Evolutionary conservation across 495 filamentous ascomycete species (phyloP).

Genomic region (Xylaria venustula): DNA sequence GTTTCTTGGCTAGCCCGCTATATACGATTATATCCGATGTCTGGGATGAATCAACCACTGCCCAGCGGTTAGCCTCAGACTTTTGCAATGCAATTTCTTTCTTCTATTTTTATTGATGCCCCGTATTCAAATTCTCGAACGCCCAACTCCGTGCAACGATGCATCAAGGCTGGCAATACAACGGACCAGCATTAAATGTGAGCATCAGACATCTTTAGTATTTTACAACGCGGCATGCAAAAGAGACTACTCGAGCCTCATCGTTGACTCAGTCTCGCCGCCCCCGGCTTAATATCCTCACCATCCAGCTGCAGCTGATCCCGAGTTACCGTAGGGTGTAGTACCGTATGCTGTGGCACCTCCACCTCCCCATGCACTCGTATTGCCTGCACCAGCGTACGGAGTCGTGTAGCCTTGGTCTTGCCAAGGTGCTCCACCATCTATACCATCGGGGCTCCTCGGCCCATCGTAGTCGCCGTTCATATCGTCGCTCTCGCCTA

Average conservation of each 20-base stretch:
- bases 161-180: constrained; percentile 5
- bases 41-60: neutral
- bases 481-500: constrained; percentile 55
- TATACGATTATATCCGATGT: neutral
- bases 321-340: constrained; percentile 56
- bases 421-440: constrained; percentile 51
- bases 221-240: constrained; percentile 15
- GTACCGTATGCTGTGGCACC: constrained; percentile 64
- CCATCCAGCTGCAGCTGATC: constrained; percentile 24
- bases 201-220: constrained; percentile 10
- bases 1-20: too few species aligned
- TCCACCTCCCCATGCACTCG: constrained; percentile 65
- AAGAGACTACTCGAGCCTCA: neutral
- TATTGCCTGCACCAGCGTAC: constrained; percentile 60
- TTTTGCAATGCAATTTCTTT: constrained; percentile 11
- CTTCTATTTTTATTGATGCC: too few species aligned
- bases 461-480: constrained; percentile 59
- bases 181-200: neutral
- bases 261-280: neutral
- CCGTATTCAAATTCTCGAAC: constrained; percentile 3
- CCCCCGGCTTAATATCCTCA: neutral
- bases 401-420: constrained; percentile 76
- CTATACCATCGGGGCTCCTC: constrained; percentile 58
- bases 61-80: neutral
- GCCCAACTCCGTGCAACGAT: constrained; percentile 24